Evolutionary conservation across 176 grass and related monocot species (phyloP), one percentile per base, ranked within the genome.

Genomic region (Carex cristatella): DNA sequence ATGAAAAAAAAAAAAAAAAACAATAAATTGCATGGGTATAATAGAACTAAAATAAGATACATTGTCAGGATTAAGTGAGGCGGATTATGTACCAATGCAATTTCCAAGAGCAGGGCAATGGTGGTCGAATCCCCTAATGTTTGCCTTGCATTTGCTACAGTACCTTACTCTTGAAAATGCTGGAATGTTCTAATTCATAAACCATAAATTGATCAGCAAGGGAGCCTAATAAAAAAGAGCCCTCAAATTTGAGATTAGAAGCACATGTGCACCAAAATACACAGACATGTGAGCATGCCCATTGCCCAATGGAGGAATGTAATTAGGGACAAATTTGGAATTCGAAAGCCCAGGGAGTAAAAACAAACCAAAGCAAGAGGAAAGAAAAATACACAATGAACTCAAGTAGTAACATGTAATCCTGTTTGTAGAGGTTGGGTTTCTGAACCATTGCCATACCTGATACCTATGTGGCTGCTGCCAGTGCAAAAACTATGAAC

Each of bases 31-130:
- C 9, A 63, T 56, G 2, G 16, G 72, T 72, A 23, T 33, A 74
- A 82, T 14, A 37, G 49, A 15, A 84, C 46, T 32, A 37, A 33
- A 44, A 76, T 78, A 73, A 88, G 16, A 61, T 62, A 79, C 46
- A 80, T 16, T 33, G 66, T 3, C 48, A 48, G 69, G 61, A 63
- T 76, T 28, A 16, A 61, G 69, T 51, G 13, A 53, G 9, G 79
- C 83, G 13, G 68, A 56, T 72, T 57, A 11, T 61, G 31, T 90
- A 99, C 96, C 96, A 87, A 99, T 95, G 87, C 96, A 99, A 86
- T 93, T 99, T 64, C 93, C 93, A 91, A 99, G 94, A 79, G 93
- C 96, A 84, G 96, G 90, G 55, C 91, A 99, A 82, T 99, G 93
- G 58, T 99, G 91, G 35, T 99, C 96, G 81, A 95, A 99, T 83